Base-by-base conservation (phyloP, 805 yeast genomes). In the Nakazawaea molendinolei region DNA sequence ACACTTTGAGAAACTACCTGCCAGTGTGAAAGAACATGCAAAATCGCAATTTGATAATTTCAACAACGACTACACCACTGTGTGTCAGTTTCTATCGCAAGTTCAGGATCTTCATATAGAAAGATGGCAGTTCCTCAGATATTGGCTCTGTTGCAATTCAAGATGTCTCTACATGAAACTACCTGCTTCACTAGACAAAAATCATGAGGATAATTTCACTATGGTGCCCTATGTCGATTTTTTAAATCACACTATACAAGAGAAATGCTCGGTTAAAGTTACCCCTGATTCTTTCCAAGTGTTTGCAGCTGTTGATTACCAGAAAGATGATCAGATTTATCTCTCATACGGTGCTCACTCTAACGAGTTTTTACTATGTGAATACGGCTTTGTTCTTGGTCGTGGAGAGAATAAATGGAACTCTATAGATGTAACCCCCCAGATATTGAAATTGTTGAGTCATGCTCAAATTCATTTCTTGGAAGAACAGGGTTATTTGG, bases 191-290 rank as follows among this genome's bases (percentile, higher is more conserved):
- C 65, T 70, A 31, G 67, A 70, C 23, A 67, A 69, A 39, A 59
- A 63, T 13, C 51, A 52, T 3, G 71, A 61, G 18, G 86, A 81
- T 45, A 81, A 84, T 53, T 79, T 90, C 61, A 86, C 97, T 2
- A 61, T 90, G 74, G 97, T 90, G 0, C 98, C 98, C 0, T 79
- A 65, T 44, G 87, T 89, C 17, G 98, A 90, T 60, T 83, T 85
- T 53, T 61, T 90, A 34, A 92, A 90, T 57, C 97, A 90, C 56
- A 50, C 51, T 3, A 36, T 62, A 25, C 66, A 68, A 5, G 71
- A 67, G 28, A 78, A 74, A 43, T 74, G 86, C 44, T 67, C 79
- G 34, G 51, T 65, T 43, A 66, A 69, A 24, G 62, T 67, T 31
- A 32, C 50, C 14, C 41, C 49, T 7, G 46, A 50, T 16, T 81